These are phyloP conservation scores for Chytridium lagenaria DNA, from an alignment of 371 early-diverging fungal species.

Conservation along the genomic window DNA sequence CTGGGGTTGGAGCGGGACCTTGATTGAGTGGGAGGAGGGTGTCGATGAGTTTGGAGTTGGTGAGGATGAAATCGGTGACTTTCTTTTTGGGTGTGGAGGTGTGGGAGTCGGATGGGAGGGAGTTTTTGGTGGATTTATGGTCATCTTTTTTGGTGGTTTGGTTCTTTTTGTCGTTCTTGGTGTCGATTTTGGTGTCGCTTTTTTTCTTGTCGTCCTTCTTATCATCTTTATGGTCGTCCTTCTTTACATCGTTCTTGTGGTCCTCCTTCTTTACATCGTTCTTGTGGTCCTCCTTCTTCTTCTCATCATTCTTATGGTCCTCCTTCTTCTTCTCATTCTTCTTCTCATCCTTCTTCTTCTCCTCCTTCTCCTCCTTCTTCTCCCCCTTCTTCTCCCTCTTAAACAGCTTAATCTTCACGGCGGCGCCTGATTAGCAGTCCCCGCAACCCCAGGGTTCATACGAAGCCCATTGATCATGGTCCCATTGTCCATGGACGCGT, in stretches of 20 bases:
- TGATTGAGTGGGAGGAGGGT: not conserved
- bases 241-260: not conserved
- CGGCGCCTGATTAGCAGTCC: not conserved
- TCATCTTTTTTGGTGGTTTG: too few relatives aligned
- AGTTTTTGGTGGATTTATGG: too few relatives aligned
- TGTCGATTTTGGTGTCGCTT: too few relatives aligned
- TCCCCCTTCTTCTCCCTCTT: too few relatives aligned
- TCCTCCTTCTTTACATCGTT: not conserved
- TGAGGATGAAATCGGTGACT: not conserved
- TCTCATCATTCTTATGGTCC: not conserved
- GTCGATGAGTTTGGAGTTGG: not conserved
- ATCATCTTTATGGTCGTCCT: not conserved
- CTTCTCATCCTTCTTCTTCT: too few relatives aligned
- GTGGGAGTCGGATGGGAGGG: not conserved
- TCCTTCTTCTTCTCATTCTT: not conserved
- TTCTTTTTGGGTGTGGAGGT: too few relatives aligned
- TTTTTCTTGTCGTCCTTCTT: too few relatives aligned
- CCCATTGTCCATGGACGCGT: conserved; percentile 8
- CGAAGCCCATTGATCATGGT: conserved; percentile 2
- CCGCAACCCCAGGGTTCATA: not conserved
- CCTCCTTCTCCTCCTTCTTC: not conserved
- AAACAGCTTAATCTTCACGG: too few relatives aligned
- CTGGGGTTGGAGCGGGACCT: not conserved
- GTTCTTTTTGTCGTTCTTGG: too few relatives aligned
- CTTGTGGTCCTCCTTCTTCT: conserved; percentile 2